These are phyloP conservation scores for Lathyrus tuberosus DNA, from an alignment of 306 rosid genomes.

Conservation along the genomic window DNA sequence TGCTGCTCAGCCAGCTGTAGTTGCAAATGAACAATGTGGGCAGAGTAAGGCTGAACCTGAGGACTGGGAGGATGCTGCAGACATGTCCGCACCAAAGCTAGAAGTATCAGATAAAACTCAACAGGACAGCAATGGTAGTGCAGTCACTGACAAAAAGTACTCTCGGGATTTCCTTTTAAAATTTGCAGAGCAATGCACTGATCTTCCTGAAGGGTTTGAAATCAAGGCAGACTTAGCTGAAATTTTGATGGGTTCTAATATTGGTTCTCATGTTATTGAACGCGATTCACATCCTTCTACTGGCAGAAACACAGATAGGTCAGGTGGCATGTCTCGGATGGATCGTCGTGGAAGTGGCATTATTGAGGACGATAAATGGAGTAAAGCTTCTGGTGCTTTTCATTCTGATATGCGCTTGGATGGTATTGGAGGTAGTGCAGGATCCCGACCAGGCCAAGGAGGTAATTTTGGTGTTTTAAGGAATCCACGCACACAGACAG, in stretches of 20 bases:
- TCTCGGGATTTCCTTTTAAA: conserved; percentile 86
- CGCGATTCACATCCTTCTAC: conserved; percentile 61
- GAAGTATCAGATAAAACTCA: conserved; percentile 52
- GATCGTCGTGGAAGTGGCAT: conserved; percentile 80
- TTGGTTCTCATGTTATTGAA: conserved; percentile 49
- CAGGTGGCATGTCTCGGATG: conserved; percentile 53
- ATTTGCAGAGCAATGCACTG: conserved; percentile 58
- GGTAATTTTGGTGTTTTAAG: conserved; percentile 75
- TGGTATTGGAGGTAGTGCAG: conserved; percentile 56
- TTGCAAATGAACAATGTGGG: conserved; percentile 36
- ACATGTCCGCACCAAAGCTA: conserved; percentile 68
- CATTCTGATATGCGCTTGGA: conserved; percentile 56
- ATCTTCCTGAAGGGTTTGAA: conserved; percentile 68
- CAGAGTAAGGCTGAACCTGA: conserved; percentile 72
- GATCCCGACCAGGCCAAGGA: conserved; percentile 69
- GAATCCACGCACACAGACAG: conserved; percentile 62
- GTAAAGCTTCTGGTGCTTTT: conserved; percentile 47
- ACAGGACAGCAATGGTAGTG: conserved; percentile 49
- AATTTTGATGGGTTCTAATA: conserved; percentile 44
- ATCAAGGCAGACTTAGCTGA: conserved; percentile 54
- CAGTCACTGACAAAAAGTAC: conserved; percentile 58
- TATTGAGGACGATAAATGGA: conserved; percentile 78
- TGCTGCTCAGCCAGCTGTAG: conserved; percentile 42
- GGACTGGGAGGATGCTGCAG: conserved; percentile 98
- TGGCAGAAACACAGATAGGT: conserved; percentile 68